These are phyloP conservation scores for Lactarius quietus DNA, from an alignment of 768 basidiomycete species.

Conservation along the genomic window DNA sequence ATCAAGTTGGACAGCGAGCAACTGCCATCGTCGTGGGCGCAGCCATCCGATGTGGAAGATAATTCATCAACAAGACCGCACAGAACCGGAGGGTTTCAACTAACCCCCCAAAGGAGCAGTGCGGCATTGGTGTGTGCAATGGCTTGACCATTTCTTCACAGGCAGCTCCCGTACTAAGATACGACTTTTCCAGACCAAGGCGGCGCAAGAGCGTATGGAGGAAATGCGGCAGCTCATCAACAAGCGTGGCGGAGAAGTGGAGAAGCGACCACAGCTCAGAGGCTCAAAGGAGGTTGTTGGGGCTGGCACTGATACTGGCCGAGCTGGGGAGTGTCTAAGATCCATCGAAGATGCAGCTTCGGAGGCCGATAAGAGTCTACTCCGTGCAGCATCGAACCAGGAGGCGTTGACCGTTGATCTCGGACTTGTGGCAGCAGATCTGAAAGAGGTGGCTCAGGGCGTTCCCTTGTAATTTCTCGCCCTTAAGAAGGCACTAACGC, in stretches of 20 bases:
- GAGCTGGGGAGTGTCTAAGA: constrained; percentile 38
- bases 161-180: background rate
- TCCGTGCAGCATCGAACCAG: constrained; percentile 49
- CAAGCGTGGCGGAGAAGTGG: constrained; percentile 49
- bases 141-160: constrained; percentile 25
- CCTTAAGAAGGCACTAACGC: background rate
- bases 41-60: constrained; percentile 20
- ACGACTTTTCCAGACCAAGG: constrained; percentile 50
- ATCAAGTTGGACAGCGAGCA: constrained; percentile 68
- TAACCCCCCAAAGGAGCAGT: constrained; percentile 42
- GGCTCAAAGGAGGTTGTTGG: constrained; percentile 33
- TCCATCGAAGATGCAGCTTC: constrained; percentile 51
- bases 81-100: constrained; percentile 43
- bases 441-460: constrained; percentile 51
- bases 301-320: constrained; percentile 18
- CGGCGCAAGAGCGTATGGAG: constrained; percentile 73
- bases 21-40: constrained; percentile 22
- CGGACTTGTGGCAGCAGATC: constrained; percentile 44
- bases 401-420: constrained; percentile 53
- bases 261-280: constrained; percentile 27
- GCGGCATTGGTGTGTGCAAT: constrained; percentile 36
- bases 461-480: background rate
- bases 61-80: constrained; percentile 49
- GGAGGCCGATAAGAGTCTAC: constrained; percentile 57
- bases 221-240: constrained; percentile 78